Percentiles rank a stretch among this genome's conserved stretches.
Conservation (phyloP, 768 basidiomycete genomes). For the Pisolithus marmoratus region DNA sequence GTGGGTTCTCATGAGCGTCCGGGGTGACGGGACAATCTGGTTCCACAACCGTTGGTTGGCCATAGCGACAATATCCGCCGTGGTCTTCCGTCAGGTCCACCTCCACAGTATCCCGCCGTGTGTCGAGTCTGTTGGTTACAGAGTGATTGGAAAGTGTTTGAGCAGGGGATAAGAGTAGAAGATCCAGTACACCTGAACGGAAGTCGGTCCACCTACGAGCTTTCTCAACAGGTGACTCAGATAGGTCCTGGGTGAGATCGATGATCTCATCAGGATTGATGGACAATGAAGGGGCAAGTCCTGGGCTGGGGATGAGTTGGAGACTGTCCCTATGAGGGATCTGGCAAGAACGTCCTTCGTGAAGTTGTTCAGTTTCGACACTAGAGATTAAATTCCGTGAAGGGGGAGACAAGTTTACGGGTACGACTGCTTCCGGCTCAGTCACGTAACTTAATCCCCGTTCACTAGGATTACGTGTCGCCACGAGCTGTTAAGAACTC, state of each 20-base stretch:
- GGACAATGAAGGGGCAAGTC: background rate
- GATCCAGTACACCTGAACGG: constrained; percentile 19
- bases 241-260: constrained; percentile 5
- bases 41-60: background rate
- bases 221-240: background rate
- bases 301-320: background rate
- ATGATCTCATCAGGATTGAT: constrained; percentile 1
- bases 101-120: background rate
- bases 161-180: constrained; percentile 7
- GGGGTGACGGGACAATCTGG: background rate
- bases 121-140: background rate
- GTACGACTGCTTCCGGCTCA: background rate
- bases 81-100: background rate
- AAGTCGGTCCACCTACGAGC: constrained; percentile 19
- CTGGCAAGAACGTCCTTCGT: background rate
- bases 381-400: background rate
- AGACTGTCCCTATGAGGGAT: background rate
- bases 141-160: background rate
- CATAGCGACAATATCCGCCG: background rate
- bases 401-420: background rate
- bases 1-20: background rate
- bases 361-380: too few relatives aligned
- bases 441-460: background rate
- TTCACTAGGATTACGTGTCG: background rate
- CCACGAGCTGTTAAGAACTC: background rate